A percentile compares a stretch with the other conserved stretches of the same genome.
Evolutionary conservation across 805 yeast species (phyloP).

Genomic region (Kazachstania viticola): DNA sequence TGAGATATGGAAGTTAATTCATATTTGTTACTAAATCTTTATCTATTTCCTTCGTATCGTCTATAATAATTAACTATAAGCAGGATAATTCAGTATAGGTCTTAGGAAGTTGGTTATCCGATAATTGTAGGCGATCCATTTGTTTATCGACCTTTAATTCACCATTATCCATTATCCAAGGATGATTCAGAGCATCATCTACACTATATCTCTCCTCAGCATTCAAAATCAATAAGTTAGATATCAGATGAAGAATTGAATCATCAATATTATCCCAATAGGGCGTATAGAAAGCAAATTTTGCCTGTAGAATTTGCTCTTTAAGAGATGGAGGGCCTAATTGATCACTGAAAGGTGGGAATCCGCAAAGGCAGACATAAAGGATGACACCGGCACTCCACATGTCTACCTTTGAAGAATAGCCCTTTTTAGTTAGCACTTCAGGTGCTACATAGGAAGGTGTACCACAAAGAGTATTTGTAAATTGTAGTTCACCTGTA

Average conservation of each 20-base stretch:
- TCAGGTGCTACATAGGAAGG: slow-evolving; percentile 87
- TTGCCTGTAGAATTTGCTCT: slow-evolving; percentile 58
- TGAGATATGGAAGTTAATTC: too few species aligned
- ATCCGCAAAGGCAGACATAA: slow-evolving; percentile 73
- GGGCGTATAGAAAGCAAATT: slow-evolving; percentile 65
- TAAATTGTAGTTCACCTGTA: slow-evolving; percentile 60
- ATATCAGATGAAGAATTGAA: slow-evolving; percentile 51
- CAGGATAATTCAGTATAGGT: slow-evolving; percentile 30
- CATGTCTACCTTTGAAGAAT: slow-evolving; percentile 62
- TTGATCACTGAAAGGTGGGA: slow-evolving; percentile 78
- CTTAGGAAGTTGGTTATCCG: slow-evolving; percentile 23
- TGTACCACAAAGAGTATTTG: slow-evolving; percentile 74
- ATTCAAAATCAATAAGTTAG: slow-evolving; percentile 50
- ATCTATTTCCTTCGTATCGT: too few species aligned
- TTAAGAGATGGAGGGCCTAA: slow-evolving; percentile 69
- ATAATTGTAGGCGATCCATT: slow-evolving; percentile 21
- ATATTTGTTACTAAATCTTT: too few species aligned
- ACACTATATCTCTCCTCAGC: slow-evolving; percentile 69
- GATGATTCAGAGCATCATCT: slow-evolving; percentile 73
- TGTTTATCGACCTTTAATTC: slow-evolving; percentile 7
- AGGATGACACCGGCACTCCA: slow-evolving; percentile 77
- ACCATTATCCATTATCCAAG: slow-evolving; percentile 48
- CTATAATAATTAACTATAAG: slow-evolving; percentile 5
- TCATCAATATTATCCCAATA: slow-evolving; percentile 69
- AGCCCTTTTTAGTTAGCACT: slow-evolving; percentile 43